phyloP scores from a whole-genome alignment of 2,329 filamentous ascomycete genomes.

The Pyrenophora seminiperda region DNA sequence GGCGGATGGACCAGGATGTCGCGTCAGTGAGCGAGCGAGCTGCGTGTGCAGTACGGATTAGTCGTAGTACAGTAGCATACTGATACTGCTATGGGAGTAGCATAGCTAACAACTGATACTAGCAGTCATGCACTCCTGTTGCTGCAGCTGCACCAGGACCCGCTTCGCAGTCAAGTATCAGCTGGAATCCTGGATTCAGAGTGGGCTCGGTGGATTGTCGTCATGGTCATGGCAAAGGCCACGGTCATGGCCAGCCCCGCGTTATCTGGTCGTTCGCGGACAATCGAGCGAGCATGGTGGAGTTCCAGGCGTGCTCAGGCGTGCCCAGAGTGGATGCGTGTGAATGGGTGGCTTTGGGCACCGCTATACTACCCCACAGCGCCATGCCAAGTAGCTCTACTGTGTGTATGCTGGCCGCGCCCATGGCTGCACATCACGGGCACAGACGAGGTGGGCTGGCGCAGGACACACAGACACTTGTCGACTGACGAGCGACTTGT shows the following conservation, averaged over 20 bases:
- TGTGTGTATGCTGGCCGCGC: slow-evolving; percentile 2
- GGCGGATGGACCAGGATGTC: slow-evolving; percentile 25
- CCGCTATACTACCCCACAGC: slow-evolving; percentile 4
- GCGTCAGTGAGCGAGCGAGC: slow-evolving; percentile 18
- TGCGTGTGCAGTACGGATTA: too few relatives aligned
- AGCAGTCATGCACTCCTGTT: slow-evolving; percentile 18
- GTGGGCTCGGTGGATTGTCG: slow-evolving; percentile 9
- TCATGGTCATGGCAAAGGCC: too few relatives aligned
- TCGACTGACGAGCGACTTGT: slow-evolving; percentile 9
- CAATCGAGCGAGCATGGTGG: neutral
- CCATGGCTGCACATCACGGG: slow-evolving; percentile 9
- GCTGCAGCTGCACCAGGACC: slow-evolving; percentile 28
- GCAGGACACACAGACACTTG: too few relatives aligned
- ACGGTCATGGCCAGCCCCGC: slow-evolving; percentile 17
- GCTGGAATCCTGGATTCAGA: too few relatives aligned
- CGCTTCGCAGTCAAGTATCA: slow-evolving; percentile 17
- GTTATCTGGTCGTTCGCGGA: neutral
- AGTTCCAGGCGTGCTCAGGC: neutral
- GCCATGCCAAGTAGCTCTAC: too few relatives aligned
- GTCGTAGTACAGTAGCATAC: too few relatives aligned
- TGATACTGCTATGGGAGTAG: too few relatives aligned
- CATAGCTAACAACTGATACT: too few relatives aligned
- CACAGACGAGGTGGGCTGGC: slow-evolving; percentile 1
- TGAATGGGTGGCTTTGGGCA: slow-evolving; percentile 2
- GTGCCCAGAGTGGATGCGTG: neutral